phyloP scores from a whole-genome alignment of 164 flowering plant genomes.

The Protea cynaroides region DNA sequence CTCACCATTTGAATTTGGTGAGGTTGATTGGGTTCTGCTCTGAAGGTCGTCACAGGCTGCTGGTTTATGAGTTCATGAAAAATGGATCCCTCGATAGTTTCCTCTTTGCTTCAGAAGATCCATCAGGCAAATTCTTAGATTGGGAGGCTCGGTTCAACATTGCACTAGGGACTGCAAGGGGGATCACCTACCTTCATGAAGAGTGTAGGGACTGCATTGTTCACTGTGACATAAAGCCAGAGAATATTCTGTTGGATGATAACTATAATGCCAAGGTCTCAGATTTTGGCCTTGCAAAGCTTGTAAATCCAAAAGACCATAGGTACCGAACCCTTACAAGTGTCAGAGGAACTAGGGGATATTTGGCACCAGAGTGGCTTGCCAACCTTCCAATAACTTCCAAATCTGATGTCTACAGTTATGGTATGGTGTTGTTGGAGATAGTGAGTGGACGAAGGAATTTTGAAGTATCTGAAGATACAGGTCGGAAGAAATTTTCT shows the following conservation, averaged over 20 bases:
- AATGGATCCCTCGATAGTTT: slow-evolving; percentile 33
- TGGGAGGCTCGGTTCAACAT: slow-evolving; percentile 17
- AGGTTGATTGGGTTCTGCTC: slow-evolving; percentile 39
- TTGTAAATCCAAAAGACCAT: slow-evolving; percentile 20
- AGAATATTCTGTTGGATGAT: slow-evolving; percentile 24
- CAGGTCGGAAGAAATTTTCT: slow-evolving; percentile 15
- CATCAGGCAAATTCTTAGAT: slow-evolving; percentile 13
- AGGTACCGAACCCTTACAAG: slow-evolving; percentile 17
- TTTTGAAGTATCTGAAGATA: slow-evolving; percentile 15
- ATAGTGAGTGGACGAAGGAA: slow-evolving; percentile 24
- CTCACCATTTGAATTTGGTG: slow-evolving; percentile 37
- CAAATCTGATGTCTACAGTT: slow-evolving; percentile 22
- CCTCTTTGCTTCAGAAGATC: slow-evolving; percentile 17
- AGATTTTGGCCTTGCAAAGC: slow-evolving; percentile 24
- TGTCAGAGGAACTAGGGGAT: slow-evolving; percentile 24
- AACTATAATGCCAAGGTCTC: slow-evolving; percentile 19
- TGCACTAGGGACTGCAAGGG: slow-evolving; percentile 23
- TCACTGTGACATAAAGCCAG: slow-evolving; percentile 23
- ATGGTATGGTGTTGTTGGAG: slow-evolving; percentile 23
- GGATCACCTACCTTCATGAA: slow-evolving; percentile 21
- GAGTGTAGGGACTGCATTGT: slow-evolving; percentile 26
- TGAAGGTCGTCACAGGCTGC: slow-evolving; percentile 35
- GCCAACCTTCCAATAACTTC: slow-evolving; percentile 24
- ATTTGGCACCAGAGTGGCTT: slow-evolving; percentile 24
- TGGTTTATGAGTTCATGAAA: slow-evolving; percentile 38